Evolutionary conservation across 176 grass and related monocot species (phyloP).

Genomic region (Avena insularis): DNA sequence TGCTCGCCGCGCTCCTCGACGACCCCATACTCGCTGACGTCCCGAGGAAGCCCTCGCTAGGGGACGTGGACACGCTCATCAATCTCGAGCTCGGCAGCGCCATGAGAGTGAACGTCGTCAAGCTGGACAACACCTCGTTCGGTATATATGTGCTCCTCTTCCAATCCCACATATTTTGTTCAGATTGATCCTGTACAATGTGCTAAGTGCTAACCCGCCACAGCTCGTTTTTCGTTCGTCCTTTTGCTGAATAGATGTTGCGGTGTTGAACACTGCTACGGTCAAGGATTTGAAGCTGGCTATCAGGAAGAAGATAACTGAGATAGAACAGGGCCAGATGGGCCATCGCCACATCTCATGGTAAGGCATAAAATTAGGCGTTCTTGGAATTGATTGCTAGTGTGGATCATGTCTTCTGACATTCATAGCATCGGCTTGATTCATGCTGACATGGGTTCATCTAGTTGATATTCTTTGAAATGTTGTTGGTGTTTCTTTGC

Average conservation of each 20-base stretch:
- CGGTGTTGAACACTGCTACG: slow-evolving; percentile 64
- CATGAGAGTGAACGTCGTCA: slow-evolving; percentile 66
- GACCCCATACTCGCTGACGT: slow-evolving; percentile 79
- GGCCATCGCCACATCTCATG: slow-evolving; percentile 93
- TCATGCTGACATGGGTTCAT: not conserved
- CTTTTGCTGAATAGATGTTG: slow-evolving; percentile 41
- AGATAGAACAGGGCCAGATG: slow-evolving; percentile 78
- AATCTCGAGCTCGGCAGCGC: slow-evolving; percentile 91
- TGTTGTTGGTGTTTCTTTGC: not conserved
- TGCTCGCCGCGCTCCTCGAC: slow-evolving; percentile 79
- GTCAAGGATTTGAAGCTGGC: slow-evolving; percentile 88
- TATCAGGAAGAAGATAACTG: slow-evolving; percentile 82
- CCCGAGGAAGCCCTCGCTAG: slow-evolving; percentile 65
- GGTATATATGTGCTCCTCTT: slow-evolving; percentile 44
- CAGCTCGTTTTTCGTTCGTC: not conserved
- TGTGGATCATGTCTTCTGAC: not conserved
- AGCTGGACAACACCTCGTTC: slow-evolving; percentile 74
- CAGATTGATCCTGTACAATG: not conserved
- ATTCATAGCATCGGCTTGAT: not conserved
- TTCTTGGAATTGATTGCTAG: not conserved
- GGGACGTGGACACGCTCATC: slow-evolving; percentile 79
- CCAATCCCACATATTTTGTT: not conserved
- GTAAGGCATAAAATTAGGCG: slow-evolving; percentile 37
- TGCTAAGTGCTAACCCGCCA: not conserved
- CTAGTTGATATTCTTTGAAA: not conserved